These are phyloP conservation scores for Alternaria sp. DNA, from an alignment of 2,329 filamentous ascomycete species.

Conservation along the genomic window DNA sequence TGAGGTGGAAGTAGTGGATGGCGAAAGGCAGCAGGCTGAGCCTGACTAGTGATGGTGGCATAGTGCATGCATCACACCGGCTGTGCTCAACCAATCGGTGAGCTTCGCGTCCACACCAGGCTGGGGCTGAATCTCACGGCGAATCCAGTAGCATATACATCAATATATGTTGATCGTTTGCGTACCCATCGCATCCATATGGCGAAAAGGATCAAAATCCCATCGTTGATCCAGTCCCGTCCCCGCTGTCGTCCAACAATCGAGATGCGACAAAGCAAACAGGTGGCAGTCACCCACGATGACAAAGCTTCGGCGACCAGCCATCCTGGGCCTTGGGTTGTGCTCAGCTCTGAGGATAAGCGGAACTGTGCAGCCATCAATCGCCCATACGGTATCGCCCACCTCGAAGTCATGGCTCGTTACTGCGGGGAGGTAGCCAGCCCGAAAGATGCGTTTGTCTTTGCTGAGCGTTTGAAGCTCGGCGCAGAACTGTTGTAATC, in stretches of 20 bases:
- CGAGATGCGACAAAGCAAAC: conserved; percentile 13
- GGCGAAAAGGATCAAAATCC: conserved; percentile 18
- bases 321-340: background rate
- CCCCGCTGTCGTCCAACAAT: conserved; percentile 14
- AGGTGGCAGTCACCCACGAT: conserved; percentile 16
- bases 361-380: conserved; percentile 13
- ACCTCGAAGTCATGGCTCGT: conserved; percentile 2
- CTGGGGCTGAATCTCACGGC: background rate
- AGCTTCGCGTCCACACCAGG: rapidly evolving
- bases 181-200: conserved; percentile 12
- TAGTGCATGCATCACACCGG: background rate
- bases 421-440: conserved; percentile 10
- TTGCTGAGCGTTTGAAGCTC: conserved; percentile 6
- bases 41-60: background rate
- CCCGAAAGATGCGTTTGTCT: conserved; percentile 12
- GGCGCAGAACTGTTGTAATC: conserved; percentile 8
- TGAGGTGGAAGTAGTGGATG: too few species aligned
- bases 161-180: conserved; percentile 10
- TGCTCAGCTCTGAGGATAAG: conserved; percentile 7
- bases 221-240: conserved; percentile 11
- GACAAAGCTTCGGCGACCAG: background rate
- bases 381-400: conserved; percentile 17
- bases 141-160: background rate
- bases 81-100: background rate
- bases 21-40: background rate